Conservation (phyloP, 768 basidiomycete genomes). For the Kwoniella botswanensis region DNA sequence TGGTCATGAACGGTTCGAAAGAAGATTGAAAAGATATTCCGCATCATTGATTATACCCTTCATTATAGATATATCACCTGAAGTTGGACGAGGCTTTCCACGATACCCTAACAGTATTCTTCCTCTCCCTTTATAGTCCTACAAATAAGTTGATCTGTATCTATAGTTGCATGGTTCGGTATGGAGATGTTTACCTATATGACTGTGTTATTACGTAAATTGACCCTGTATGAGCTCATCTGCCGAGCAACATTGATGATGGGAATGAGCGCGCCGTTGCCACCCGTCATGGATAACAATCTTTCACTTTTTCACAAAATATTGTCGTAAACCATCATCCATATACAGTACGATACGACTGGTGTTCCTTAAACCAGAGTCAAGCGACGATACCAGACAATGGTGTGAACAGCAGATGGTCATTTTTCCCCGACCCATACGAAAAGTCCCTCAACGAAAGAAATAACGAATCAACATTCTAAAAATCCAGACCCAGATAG, state of each 20-base stretch:
- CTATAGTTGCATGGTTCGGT: background rate
- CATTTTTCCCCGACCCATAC: too few relatives aligned
- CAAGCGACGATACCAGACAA: too few relatives aligned
- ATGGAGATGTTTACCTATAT: background rate
- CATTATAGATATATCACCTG: background rate
- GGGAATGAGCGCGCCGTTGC: constrained; percentile 14
- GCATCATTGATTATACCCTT: background rate
- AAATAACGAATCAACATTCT: background rate
- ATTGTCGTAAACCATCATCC: background rate
- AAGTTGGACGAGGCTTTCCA: too few relatives aligned
- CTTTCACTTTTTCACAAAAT: background rate
- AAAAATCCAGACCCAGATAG: background rate
- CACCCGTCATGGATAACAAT: constrained; percentile 20
- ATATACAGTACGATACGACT: too few relatives aligned
- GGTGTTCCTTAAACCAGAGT: too few relatives aligned
- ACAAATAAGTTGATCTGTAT: background rate
- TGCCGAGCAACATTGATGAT: background rate
- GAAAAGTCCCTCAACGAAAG: background rate
- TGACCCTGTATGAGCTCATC: background rate
- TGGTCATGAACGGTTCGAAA: background rate
- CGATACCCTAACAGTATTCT: too few relatives aligned
- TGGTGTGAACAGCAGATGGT: too few relatives aligned
- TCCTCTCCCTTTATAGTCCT: too few relatives aligned
- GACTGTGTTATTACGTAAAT: background rate
- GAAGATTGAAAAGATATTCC: background rate